Conservation (phyloP, 768 basidiomycete species). For the Lactarius quietus region DNA sequence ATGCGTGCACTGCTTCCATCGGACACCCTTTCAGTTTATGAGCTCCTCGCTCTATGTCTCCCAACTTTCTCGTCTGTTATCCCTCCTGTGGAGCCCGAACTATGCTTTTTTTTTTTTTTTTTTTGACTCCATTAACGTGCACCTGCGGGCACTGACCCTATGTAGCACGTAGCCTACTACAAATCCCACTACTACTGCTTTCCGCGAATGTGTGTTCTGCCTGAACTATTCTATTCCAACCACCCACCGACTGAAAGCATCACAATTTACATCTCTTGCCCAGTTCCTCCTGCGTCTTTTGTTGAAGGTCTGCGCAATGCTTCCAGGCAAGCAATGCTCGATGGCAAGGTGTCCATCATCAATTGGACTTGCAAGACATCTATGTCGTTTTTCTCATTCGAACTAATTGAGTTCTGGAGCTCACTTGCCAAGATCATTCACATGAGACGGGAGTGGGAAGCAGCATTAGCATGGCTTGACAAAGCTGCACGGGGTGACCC, state of each 20-base stretch:
- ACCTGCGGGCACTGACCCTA: too few species aligned
- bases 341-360: neutral
- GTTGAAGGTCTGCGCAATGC: neutral
- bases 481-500: neutral
- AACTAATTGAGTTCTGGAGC: neutral
- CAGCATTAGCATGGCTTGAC: neutral
- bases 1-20: neutral
- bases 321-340: neutral
- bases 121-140: too few species aligned
- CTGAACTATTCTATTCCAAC: too few species aligned
- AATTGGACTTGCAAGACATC: neutral
- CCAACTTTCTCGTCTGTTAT: neutral
- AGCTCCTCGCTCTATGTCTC: neutral
- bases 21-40: neutral
- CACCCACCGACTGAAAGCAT: neutral
- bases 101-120: too few species aligned
- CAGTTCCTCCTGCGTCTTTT: neutral
- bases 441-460: neutral
- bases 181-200: too few species aligned
- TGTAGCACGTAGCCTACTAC: too few species aligned
- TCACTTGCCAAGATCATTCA: neutral
- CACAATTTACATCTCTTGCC: neutral
- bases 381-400: neutral
- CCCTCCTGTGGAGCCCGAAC: neutral
- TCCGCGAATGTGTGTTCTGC: too few species aligned